These are phyloP conservation scores for Sphaerulina vaccinii DNA, from an alignment of 2,329 filamentous ascomycete genomes.

Conservation along the genomic window DNA sequence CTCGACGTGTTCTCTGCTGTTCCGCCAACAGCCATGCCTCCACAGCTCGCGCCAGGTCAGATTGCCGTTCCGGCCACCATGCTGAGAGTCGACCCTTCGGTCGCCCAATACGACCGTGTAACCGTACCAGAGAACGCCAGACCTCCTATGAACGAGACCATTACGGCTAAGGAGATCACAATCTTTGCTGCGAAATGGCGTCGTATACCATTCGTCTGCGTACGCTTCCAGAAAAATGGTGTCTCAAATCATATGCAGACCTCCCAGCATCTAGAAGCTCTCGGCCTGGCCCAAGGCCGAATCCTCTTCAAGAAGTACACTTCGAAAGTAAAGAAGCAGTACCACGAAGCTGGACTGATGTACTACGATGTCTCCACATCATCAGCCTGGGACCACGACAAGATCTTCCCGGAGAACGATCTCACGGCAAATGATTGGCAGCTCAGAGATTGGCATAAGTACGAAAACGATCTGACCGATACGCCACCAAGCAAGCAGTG, in stretches of 20 bases:
- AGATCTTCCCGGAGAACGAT: not conserved
- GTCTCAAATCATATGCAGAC: not conserved
- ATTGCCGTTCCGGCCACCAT: too few relatives aligned
- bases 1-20: too few relatives aligned
- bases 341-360: not conserved
- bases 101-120: not conserved
- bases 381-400: not conserved
- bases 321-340: not conserved
- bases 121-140: not conserved
- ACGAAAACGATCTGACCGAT: not conserved
- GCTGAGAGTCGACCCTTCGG: too few relatives aligned
- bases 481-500: not conserved
- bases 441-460: not conserved
- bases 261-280: not conserved
- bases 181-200: not conserved
- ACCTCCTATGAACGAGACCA: not conserved
- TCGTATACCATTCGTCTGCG: not conserved
- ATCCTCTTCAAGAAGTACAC: rapidly evolving
- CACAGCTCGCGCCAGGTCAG: too few relatives aligned
- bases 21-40: too few relatives aligned
- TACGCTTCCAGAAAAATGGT: not conserved
- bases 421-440: not conserved
- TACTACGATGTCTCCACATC: not conserved
- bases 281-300: not conserved
- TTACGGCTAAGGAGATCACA: not conserved